Conservation (phyloP, 2,329 filamentous ascomycete species). For the Cryphonectria radicalis region DNA sequence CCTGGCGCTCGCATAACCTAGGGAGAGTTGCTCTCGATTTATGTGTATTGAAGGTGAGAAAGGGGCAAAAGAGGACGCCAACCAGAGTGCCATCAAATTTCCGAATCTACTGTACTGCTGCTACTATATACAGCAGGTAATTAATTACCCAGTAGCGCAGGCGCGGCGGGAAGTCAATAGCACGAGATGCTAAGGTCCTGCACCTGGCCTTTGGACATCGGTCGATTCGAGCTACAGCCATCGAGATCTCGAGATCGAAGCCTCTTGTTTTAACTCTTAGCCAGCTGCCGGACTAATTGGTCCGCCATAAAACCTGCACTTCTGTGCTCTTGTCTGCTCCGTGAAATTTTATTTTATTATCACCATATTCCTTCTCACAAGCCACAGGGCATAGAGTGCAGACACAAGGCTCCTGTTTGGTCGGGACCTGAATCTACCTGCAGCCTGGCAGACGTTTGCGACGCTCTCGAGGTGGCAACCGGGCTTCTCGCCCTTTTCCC, state of each 20-base stretch:
- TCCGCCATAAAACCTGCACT: slow-evolving; percentile 5
- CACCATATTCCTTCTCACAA: neutral
- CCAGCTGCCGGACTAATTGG: slow-evolving; percentile 9
- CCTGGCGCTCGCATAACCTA: neutral
- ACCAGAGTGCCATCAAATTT: neutral
- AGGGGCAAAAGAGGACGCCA: neutral
- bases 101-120: neutral
- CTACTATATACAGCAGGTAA: neutral
- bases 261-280: neutral
- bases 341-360: neutral
- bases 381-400: neutral
- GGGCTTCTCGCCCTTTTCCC: slow-evolving; percentile 2
- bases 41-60: neutral
- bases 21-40: neutral
- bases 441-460: neutral
- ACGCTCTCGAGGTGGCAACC: neutral
- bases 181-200: neutral
- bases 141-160: slow-evolving; percentile 1
- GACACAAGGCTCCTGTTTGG: neutral
- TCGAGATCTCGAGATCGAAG: slow-evolving; percentile 10
- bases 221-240: neutral
- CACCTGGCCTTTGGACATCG: slow-evolving; percentile 1
- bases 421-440: neutral
- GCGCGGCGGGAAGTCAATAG: neutral
- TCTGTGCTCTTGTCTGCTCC: neutral